Percentiles rank a stretch among this genome's conserved stretches.
Evolutionary conservation across 768 basidiomycete genomes (phyloP).

Genomic region (Suillus discolor): DNA sequence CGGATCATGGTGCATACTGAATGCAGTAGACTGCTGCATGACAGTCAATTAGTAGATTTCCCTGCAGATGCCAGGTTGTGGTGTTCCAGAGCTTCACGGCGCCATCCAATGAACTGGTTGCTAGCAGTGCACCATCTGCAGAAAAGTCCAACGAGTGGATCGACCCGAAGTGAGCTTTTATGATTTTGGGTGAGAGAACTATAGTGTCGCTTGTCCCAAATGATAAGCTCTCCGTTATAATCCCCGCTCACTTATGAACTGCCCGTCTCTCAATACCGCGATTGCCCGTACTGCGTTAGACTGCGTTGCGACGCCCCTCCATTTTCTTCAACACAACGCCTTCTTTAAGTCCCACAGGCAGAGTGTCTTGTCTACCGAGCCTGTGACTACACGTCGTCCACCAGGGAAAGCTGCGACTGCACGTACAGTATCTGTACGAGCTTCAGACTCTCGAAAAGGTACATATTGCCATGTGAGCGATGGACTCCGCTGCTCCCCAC

Average conservation of each 20-base stretch:
- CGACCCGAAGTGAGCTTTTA: not conserved
- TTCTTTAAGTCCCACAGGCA: not conserved
- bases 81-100: not conserved
- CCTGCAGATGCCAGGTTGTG: not conserved
- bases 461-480: not conserved
- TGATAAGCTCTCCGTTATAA: not conserved
- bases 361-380: not conserved
- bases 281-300: not conserved
- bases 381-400: not conserved
- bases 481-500: not conserved
- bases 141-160: constrained; percentile 1
- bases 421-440: not conserved
- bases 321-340: not conserved
- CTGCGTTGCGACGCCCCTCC: not conserved
- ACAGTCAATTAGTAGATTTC: not conserved
- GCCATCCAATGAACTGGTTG: not conserved
- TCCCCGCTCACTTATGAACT: not conserved
- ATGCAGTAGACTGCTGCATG: not conserved
- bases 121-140: not conserved
- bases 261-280: not conserved
- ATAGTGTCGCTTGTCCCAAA: not conserved
- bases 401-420: not conserved
- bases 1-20: not conserved
- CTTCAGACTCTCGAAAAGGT: not conserved
- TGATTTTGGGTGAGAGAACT: not conserved